Evolutionary conservation across 192 early-diverging fungal genomes (phyloP).

Genomic region (Rhizoclosmatium sp.): DNA sequence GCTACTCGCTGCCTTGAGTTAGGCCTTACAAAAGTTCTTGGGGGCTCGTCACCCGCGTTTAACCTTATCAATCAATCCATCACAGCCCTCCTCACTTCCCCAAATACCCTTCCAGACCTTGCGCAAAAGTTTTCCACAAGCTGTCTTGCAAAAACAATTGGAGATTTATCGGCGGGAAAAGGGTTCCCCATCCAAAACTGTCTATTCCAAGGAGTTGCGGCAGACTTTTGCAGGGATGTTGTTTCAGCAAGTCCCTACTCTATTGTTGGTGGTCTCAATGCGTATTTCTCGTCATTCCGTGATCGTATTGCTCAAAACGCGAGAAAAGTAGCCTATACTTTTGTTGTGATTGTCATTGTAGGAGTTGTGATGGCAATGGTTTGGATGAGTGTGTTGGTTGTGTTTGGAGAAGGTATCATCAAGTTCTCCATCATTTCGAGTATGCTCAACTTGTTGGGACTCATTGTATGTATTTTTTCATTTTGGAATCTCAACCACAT

Average conservation of each 20-base stretch:
- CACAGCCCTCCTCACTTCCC: background rate
- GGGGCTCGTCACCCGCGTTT: background rate
- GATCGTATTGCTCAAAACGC: slow-evolving; percentile 21
- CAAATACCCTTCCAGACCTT: background rate
- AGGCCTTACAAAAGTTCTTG: slow-evolving; percentile 20
- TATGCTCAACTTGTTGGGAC: slow-evolving; percentile 17
- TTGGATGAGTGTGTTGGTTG: slow-evolving; percentile 30
- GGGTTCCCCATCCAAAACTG: slow-evolving; percentile 20
- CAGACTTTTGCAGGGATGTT: slow-evolving; percentile 31
- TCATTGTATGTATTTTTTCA: slow-evolving; percentile 14
- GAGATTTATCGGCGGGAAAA: slow-evolving; percentile 27
- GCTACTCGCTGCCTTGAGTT: slow-evolving; percentile 19
- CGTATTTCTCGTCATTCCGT: slow-evolving; percentile 26
- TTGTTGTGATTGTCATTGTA: slow-evolving; percentile 14
- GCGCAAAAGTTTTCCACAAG: background rate
- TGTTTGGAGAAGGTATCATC: slow-evolving; percentile 39
- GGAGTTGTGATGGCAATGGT: slow-evolving; percentile 26
- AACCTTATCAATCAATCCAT: background rate
- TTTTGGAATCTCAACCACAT: background rate
- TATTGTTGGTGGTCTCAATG: slow-evolving; percentile 16
- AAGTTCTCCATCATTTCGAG: slow-evolving; percentile 14
- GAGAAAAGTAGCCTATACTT: slow-evolving; percentile 13
- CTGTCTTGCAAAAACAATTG: slow-evolving; percentile 25
- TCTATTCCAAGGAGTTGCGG: slow-evolving; percentile 31
- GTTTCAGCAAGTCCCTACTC: slow-evolving; percentile 9